Conservation (phyloP, 2,329 filamentous ascomycete genomes). For the Dactylellina cionopaga region DNA sequence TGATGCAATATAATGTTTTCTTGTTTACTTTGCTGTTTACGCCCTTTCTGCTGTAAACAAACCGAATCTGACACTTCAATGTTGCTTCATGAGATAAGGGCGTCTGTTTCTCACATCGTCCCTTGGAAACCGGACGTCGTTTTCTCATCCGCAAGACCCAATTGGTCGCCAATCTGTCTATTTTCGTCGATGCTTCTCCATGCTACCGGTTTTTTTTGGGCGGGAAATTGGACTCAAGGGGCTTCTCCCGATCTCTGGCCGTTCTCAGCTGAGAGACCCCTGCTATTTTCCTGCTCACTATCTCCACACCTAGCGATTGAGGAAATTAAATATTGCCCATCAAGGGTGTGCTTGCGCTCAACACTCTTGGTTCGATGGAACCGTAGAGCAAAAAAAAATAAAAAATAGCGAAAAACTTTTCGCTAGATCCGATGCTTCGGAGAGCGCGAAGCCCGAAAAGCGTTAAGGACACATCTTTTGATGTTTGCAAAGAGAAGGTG, state of each 20-base stretch:
- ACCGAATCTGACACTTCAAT: too few relatives aligned
- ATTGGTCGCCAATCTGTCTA: slow-evolving; percentile 46
- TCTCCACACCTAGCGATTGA: slow-evolving; percentile 51
- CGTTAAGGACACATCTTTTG: slow-evolving; percentile 41
- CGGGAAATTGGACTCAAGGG: slow-evolving; percentile 49
- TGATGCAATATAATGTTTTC: slow-evolving; percentile 13
- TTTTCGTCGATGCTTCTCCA: slow-evolving; percentile 44
- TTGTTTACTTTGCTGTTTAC: too few relatives aligned
- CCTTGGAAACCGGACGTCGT: slow-evolving; percentile 23
- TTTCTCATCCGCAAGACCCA: slow-evolving; percentile 34
- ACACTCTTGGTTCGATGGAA: too few relatives aligned
- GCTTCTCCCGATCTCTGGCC: slow-evolving; percentile 43
- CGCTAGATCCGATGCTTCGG: slow-evolving; percentile 33
- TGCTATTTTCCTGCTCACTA: slow-evolving; percentile 24
- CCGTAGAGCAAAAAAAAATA: too few relatives aligned
- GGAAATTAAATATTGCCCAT: slow-evolving; percentile 52
- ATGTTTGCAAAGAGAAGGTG: slow-evolving; percentile 43
- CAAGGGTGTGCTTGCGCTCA: slow-evolving; percentile 44
- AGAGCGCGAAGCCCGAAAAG: slow-evolving; percentile 42
- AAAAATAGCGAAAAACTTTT: slow-evolving; percentile 14
- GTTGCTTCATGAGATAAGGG: background rate
- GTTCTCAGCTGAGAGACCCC: slow-evolving; percentile 47
- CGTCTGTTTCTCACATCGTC: slow-evolving; percentile 11
- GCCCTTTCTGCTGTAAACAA: too few relatives aligned
- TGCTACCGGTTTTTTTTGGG: slow-evolving; percentile 33